Percentiles rank a stretch among this genome's conserved stretches.
These are phyloP conservation scores for Setomelanomma holmii DNA, from an alignment of 2,329 filamentous ascomycete genomes.

Conservation along the genomic window DNA sequence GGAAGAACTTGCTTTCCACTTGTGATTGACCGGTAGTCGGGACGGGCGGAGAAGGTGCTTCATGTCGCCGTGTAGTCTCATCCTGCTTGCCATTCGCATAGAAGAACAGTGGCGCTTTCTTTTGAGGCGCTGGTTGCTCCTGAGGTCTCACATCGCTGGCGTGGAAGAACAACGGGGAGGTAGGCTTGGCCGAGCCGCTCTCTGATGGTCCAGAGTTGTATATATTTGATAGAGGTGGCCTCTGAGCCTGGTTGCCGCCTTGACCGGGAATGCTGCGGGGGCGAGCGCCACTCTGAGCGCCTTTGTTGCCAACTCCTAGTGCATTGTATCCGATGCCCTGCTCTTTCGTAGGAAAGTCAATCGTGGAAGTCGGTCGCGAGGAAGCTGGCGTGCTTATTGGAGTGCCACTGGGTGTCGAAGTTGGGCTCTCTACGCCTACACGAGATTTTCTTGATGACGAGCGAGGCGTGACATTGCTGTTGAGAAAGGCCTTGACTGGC, in stretches of 20 bases:
- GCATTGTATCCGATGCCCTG: constrained; percentile 34
- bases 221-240: constrained; percentile 32
- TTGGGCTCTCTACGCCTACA: constrained; percentile 66
- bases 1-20: constrained; percentile 69
- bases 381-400: constrained; percentile 54
- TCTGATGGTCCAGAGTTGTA: constrained; percentile 39
- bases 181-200: constrained; percentile 29
- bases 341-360: constrained; percentile 39
- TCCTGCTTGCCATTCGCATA: constrained; percentile 60
- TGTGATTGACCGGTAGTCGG: constrained; percentile 34
- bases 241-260: constrained; percentile 28
- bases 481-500: constrained; percentile 64
- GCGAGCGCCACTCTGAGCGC: constrained; percentile 28
- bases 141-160: constrained; percentile 72
- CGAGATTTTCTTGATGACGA: constrained; percentile 76
- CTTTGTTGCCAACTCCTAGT: constrained; percentile 28
- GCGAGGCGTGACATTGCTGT: constrained; percentile 77
- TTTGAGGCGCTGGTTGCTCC: constrained; percentile 43
- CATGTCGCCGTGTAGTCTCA: constrained; percentile 25
- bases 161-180: constrained; percentile 83
- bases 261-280: constrained; percentile 49
- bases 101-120: constrained; percentile 59
- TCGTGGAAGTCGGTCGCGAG: constrained; percentile 43
- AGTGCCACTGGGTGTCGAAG: constrained; percentile 70
- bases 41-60: constrained; percentile 44